phyloP scores from a whole-genome alignment of 305 asterid genomes.

The Euphrasia arctica region DNA sequence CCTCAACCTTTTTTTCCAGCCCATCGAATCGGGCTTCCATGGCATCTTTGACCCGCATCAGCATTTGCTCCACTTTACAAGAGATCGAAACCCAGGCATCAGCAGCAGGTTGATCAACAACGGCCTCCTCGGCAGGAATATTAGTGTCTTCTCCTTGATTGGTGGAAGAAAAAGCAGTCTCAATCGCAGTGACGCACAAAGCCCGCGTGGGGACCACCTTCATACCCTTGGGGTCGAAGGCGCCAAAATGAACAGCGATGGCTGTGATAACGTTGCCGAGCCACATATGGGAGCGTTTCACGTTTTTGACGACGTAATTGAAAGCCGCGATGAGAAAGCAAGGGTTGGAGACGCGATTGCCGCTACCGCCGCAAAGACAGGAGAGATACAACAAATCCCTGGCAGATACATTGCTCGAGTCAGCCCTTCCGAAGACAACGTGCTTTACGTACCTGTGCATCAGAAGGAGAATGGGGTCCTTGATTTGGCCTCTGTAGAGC shows the following conservation, averaged over 20 bases:
- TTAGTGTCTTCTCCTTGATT: no score
- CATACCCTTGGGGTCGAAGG: neutral
- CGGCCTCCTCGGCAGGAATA: no score
- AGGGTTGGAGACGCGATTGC: neutral
- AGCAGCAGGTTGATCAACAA: no score
- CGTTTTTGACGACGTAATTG: neutral
- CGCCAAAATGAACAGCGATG: neutral
- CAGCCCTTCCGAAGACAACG: neutral
- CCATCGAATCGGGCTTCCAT: neutral
- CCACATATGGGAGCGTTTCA: neutral
- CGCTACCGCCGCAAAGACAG: neutral
- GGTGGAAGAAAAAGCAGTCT: neutral
- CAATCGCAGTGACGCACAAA: neutral
- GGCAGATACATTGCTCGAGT: neutral
- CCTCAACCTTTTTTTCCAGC: neutral
- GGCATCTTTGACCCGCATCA: neutral
- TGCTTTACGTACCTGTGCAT: neutral
- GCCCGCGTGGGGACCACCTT: neutral
- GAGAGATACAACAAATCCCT: neutral
- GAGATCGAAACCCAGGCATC: neutral
- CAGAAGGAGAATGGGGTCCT: neutral
- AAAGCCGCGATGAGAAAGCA: neutral
- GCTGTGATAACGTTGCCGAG: neutral
- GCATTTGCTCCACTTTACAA: neutral
- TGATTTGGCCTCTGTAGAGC: neutral